Conservation (phyloP, 306 rosid genomes). For the Cyamopsis tetragonoloba region DNA sequence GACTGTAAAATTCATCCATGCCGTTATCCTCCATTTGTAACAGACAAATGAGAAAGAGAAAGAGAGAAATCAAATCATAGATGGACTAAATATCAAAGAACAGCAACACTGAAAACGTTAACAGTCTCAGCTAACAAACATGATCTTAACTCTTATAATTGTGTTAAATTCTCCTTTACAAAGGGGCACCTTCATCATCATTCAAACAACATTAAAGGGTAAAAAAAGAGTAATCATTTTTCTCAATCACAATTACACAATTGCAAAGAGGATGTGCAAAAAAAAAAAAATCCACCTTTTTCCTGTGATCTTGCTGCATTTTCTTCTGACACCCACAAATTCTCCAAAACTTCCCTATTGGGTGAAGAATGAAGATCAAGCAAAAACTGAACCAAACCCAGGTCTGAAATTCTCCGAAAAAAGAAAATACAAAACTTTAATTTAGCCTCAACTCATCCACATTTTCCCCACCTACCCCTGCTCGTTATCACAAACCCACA, state of each 20-base stretch:
- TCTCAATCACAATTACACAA: conserved; percentile 22
- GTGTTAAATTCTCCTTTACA: neutral
- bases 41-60: conserved; percentile 7
- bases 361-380: conserved; percentile 38
- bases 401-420: conserved; percentile 3
- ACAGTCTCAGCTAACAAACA: conserved; percentile 19
- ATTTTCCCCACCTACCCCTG: conserved; percentile 95
- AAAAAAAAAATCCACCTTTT: conserved; percentile 60
- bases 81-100: conserved; percentile 7
- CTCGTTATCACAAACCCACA: conserved; percentile 79
- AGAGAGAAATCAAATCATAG: conserved; percentile 5
- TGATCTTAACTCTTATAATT: too few relatives aligned
- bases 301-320: conserved; percentile 89
- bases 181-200: neutral
- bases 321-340: conserved; percentile 40
- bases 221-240: neutral
- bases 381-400: conserved; percentile 28
- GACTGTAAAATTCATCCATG: conserved; percentile 23
- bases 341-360: conserved; percentile 36
- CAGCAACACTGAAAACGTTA: conserved; percentile 5
- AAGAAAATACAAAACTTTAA: neutral
- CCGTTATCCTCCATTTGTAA: conserved; percentile 31
- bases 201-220: neutral
- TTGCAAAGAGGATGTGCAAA: neutral
- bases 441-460: conserved; percentile 61